These are phyloP conservation scores for Dictyostelium purpureum DNA, from an alignment of 78 protist species.

Conservation along the genomic window DNA sequence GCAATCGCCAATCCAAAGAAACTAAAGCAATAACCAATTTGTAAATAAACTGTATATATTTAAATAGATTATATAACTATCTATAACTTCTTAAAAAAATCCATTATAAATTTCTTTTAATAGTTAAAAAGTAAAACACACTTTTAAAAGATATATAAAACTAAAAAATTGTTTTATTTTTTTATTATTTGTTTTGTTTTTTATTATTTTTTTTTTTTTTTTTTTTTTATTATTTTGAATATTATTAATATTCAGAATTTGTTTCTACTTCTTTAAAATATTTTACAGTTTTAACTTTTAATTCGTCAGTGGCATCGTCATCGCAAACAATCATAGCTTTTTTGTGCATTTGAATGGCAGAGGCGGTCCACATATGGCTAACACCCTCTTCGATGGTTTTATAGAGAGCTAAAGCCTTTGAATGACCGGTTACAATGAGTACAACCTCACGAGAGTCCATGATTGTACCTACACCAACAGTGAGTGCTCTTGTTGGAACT, in stretches of 20 bases:
- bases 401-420: conserved; percentile 88
- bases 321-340: conserved; percentile 87
- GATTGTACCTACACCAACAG: conserved; percentile 95
- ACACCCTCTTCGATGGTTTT: conserved; percentile 86
- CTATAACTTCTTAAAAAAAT: no score
- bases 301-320: conserved; percentile 89
- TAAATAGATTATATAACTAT: no score
- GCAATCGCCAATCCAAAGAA: not conserved
- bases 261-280: conserved; percentile 85
- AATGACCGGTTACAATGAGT: conserved; percentile 87
- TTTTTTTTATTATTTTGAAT: not conserved
- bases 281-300: conserved; percentile 87
- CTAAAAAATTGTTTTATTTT: not conserved
- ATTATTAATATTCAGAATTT: not conserved
- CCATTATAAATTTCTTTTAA: no score
- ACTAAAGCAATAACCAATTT: not conserved
- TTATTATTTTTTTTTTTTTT: not conserved
- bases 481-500: conserved; percentile 93
- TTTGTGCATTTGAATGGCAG: conserved; percentile 80
- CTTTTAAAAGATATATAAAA: not conserved
- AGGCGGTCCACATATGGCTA: conserved; percentile 91
- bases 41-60: no score
- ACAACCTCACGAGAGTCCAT: conserved; percentile 90
- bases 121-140: no score
- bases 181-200: not conserved